Conservation (phyloP, 2,329 filamentous ascomycete species). For the Sclerotinia subarctica region DNA sequence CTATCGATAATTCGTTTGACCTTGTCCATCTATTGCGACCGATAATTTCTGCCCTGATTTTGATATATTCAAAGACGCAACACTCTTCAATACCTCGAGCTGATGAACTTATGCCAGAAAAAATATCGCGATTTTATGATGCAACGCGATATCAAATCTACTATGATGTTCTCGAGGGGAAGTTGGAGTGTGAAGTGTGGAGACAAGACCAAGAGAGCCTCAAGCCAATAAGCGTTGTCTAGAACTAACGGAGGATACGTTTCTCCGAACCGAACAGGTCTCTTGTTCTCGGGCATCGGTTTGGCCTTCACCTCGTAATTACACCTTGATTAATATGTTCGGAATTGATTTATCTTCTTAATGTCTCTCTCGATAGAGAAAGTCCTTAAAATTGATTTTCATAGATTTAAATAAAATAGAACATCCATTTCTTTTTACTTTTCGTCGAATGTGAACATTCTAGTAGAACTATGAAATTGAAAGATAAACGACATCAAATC, state of each 20-base stretch:
- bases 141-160: conserved; percentile 8
- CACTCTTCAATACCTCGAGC: background rate
- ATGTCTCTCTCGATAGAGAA: too few species aligned
- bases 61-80: background rate
- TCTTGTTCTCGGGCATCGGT: background rate
- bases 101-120: background rate
- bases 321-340: background rate
- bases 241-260: background rate
- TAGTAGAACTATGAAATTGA: too few species aligned
- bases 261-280: background rate
- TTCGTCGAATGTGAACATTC: too few species aligned
- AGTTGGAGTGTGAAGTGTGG: conserved; percentile 14
- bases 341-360: too few species aligned
- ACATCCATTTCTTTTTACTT: too few species aligned
- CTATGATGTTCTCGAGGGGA: conserved; percentile 13
- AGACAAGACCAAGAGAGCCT: background rate
- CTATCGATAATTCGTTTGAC: conserved; percentile 4
- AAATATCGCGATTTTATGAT: conserved; percentile 4
- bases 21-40: conserved; percentile 7
- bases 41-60: background rate
- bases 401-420: too few species aligned
- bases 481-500: too few species aligned
- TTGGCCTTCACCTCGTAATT: background rate
- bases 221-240: background rate
- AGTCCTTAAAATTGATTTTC: too few species aligned